Evolutionary conservation across 1,284 basidiomycete genomes (phyloP).

Genomic region (Leccinum fallax): DNA sequence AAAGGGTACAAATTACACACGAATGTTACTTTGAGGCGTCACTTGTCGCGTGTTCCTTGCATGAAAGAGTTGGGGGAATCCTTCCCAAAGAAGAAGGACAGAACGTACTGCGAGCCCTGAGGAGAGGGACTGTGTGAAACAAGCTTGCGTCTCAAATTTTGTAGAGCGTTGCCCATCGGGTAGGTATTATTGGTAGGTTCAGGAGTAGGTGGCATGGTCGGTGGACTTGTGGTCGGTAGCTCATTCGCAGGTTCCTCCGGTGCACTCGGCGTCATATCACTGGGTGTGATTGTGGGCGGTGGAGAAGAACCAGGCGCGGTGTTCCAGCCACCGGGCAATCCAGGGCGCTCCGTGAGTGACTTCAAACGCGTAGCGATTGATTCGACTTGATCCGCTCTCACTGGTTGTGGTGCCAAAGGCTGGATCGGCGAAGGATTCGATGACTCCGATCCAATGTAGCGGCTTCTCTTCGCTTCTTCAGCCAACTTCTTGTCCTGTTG

Average conservation of each 20-base stretch:
- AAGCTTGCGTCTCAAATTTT: constrained; percentile 34
- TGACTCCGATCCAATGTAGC: constrained; percentile 22
- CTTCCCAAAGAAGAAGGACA: not conserved
- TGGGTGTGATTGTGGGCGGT: constrained; percentile 4
- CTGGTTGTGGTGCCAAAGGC: constrained; percentile 16
- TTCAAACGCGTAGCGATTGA: constrained; percentile 15
- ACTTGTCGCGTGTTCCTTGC: constrained; percentile 37
- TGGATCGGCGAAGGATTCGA: constrained; percentile 13
- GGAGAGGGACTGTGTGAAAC: constrained; percentile 27
- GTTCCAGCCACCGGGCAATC: constrained; percentile 30
- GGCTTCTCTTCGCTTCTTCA: constrained; percentile 46
- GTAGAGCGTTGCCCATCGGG: constrained; percentile 24
- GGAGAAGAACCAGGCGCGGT: constrained; percentile 13
- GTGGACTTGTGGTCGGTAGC: not conserved
- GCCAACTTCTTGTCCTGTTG: constrained; percentile 70
- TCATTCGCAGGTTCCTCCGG: constrained; percentile 15
- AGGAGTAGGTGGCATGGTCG: constrained; percentile 10
- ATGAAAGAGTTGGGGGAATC: not conserved
- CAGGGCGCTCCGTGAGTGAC: constrained; percentile 24
- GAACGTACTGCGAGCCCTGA: constrained; percentile 24
- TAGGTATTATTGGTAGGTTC: constrained; percentile 12
- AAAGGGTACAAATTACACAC: constrained; percentile 40
- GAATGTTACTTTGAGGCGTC: constrained; percentile 63
- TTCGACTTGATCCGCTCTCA: constrained; percentile 4
- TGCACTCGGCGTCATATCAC: not conserved